Evolutionary conservation across 2,329 filamentous ascomycete species (phyloP).

Genomic region (Blumeria hordei): DNA sequence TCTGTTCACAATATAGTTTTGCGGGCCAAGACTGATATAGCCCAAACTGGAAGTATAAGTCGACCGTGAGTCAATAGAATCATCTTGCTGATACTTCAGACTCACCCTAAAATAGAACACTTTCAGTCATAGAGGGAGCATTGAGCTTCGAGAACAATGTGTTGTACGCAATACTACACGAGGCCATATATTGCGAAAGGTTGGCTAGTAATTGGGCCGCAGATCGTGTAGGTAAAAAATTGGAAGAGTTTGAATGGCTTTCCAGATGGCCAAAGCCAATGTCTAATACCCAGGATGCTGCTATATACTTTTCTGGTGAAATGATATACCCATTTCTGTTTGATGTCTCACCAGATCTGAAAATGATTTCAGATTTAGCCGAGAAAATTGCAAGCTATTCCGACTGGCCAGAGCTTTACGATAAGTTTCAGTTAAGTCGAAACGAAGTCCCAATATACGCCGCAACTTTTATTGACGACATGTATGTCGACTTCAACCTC

Average conservation of each 20-base stretch:
- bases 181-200: slow-evolving; percentile 60
- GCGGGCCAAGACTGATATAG: slow-evolving; percentile 45
- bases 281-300: slow-evolving; percentile 19
- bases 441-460: slow-evolving; percentile 76
- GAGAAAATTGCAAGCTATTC: slow-evolving; percentile 41
- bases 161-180: slow-evolving; percentile 71
- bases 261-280: slow-evolving; percentile 10
- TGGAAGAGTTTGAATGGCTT: slow-evolving; percentile 23
- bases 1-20: slow-evolving; percentile 50
- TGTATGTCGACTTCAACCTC: slow-evolving; percentile 69
- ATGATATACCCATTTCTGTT: slow-evolving; percentile 83
- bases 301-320: slow-evolving; percentile 68
- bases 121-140: slow-evolving; percentile 41
- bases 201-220: slow-evolving; percentile 53
- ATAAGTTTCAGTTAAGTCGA: slow-evolving; percentile 42
- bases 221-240: slow-evolving; percentile 29
- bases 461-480: slow-evolving; percentile 63
- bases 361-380: slow-evolving; percentile 41
- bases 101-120: slow-evolving; percentile 18
- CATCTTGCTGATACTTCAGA: too few species aligned
- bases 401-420: slow-evolving; percentile 57
- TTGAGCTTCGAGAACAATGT: slow-evolving; percentile 51
- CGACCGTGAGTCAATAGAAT: slow-evolving; percentile 20
- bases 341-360: slow-evolving; percentile 53
- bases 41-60: slow-evolving; percentile 52